Conservation (phyloP, 352 stramenopile species). For the Phytophthora ramorum region DNA sequence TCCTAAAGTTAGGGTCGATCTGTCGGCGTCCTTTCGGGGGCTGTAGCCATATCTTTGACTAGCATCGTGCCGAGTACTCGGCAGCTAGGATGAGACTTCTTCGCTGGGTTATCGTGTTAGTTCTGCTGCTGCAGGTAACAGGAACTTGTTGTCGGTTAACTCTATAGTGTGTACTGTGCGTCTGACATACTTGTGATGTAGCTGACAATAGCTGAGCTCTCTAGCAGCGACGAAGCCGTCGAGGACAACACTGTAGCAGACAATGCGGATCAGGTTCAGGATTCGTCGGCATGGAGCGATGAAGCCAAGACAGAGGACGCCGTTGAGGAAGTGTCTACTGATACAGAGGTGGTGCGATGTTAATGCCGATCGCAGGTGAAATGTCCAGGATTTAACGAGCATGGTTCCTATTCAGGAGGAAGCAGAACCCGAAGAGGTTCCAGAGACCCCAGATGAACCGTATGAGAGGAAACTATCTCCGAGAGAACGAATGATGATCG, state of each 20-base stretch:
- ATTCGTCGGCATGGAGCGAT: neutral
- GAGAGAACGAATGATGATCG: conserved; percentile 8
- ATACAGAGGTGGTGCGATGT: neutral
- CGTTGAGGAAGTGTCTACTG: neutral
- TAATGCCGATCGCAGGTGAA: neutral
- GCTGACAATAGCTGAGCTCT: neutral
- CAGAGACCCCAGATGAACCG: neutral
- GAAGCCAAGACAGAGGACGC: neutral
- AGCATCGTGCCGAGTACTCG: neutral
- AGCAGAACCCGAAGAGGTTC: neutral
- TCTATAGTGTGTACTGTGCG: neutral
- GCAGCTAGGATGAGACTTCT: neutral
- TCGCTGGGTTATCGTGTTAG: neutral
- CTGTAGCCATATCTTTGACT: neutral
- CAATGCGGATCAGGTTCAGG: neutral
- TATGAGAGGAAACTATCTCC: conserved; percentile 14
- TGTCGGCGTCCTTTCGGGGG: neutral
- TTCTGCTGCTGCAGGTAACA: conserved; percentile 1
- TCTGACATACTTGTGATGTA: neutral
- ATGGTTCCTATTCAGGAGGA: conserved; percentile 5
- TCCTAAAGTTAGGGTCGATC: neutral
- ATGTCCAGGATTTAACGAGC: neutral
- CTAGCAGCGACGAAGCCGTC: neutral
- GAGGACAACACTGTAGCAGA: neutral
- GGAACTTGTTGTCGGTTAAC: neutral